Evolutionary conservation across 2,329 filamentous ascomycete species (phyloP).

Genomic region (Diaporthe caulivora): DNA sequence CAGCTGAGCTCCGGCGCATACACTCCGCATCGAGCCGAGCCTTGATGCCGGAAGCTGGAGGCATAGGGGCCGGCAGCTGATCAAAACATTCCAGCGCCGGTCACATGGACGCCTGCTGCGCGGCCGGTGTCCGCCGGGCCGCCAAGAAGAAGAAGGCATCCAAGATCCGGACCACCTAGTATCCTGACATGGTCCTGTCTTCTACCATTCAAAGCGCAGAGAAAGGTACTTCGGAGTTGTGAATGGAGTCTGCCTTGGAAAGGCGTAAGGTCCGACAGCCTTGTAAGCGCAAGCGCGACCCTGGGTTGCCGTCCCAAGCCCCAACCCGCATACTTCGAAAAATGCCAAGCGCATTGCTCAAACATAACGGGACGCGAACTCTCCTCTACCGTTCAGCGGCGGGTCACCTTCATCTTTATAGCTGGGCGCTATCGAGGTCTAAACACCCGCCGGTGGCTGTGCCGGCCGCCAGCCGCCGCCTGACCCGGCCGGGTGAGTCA

Average conservation of each 20-base stretch:
- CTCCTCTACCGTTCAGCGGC: too few species aligned
- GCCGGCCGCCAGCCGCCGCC: background rate
- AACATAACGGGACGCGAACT: background rate
- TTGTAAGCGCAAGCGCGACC: background rate
- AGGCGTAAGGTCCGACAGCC: background rate
- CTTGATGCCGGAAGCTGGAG: too few species aligned
- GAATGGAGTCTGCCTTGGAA: background rate
- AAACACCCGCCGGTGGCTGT: conserved; percentile 11
- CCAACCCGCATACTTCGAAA: background rate
- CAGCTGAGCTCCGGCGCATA: background rate
- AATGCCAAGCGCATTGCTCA: background rate
- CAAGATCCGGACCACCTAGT: background rate
- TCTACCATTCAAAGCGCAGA: too few species aligned
- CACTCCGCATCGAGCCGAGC: background rate
- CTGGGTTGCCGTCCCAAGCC: background rate
- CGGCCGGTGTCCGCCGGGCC: background rate
- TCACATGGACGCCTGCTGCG: too few species aligned
- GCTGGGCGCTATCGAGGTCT: background rate
- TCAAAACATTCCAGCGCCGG: background rate
- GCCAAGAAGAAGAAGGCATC: background rate
- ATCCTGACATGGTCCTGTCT: background rate
- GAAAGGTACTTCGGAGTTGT: background rate
- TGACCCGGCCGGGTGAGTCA: conserved; percentile 14
- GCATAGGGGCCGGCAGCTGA: background rate
- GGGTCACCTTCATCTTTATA: background rate